These are phyloP conservation scores for Penicillium macrosclerotiorum DNA, from an alignment of 495 filamentous ascomycete genomes.

Conservation along the genomic window DNA sequence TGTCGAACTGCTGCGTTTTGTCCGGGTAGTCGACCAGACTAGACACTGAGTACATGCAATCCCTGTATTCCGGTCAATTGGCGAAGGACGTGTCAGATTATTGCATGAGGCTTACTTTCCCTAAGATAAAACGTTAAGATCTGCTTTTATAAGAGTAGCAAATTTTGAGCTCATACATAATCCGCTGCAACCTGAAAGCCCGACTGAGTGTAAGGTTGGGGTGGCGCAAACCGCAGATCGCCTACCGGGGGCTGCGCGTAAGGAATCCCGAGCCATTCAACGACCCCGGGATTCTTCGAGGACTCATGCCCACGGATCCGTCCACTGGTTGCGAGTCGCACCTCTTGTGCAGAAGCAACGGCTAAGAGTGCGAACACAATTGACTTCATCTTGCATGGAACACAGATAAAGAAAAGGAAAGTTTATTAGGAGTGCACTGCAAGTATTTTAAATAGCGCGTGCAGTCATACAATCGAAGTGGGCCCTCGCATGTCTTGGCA, in stretches of 20 bases:
- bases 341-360: conserved; percentile 1
- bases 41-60: conserved; percentile 10
- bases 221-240: conserved; percentile 44
- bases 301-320: conserved; percentile 45
- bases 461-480: neutral
- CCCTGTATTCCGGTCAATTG: neutral
- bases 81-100: neutral
- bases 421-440: neutral
- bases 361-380: neutral
- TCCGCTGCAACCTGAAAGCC: conserved; percentile 1
- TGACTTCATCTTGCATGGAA: neutral
- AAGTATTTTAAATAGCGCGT: conserved; percentile 4
- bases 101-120: neutral
- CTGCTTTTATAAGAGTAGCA: neutral
- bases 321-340: conserved; percentile 28
- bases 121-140: too few relatives aligned
- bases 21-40: conserved; percentile 22
- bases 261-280: conserved; percentile 51
- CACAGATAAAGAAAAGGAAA: neutral
- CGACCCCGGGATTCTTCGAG: conserved; percentile 30
- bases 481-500: neutral
- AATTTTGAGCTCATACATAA: neutral
- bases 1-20: conserved; percentile 23
- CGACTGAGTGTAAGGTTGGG: conserved; percentile 10
- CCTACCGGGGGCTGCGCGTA: conserved; percentile 47